phyloP scores from a whole-genome alignment of 2,329 filamentous ascomycete species.

The Neonectria punicea region DNA sequence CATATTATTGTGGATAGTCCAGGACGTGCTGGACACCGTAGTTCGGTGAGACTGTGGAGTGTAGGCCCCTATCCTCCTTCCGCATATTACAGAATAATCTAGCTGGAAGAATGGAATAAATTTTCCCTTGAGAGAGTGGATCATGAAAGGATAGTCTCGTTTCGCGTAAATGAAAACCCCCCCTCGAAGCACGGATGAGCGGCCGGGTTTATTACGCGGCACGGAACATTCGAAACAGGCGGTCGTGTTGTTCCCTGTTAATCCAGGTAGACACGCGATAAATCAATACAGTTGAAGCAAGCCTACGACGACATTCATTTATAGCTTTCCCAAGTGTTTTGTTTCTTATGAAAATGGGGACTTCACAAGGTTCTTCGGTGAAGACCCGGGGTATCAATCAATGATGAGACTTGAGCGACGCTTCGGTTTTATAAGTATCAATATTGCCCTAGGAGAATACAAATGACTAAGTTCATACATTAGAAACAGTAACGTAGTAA shows the following conservation, averaged over 20 bases:
- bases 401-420: not conserved
- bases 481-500: too few species aligned
- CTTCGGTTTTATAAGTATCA: too few species aligned
- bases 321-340: too few species aligned
- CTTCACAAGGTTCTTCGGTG: not conserved
- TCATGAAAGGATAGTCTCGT: not conserved
- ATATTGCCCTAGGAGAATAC: too few species aligned
- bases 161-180: not conserved
- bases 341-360: not conserved
- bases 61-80: not conserved
- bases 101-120: not conserved
- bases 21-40: not conserved
- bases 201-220: not conserved
- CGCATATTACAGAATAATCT: not conserved
- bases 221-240: not conserved
- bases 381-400: not conserved
- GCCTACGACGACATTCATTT: not conserved
- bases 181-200: not conserved
- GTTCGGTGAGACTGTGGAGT: not conserved
- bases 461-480: too few species aligned
- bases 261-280: not conserved
- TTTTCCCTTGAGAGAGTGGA: not conserved
- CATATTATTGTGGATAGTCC: not conserved
- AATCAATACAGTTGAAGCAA: not conserved
- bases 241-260: not conserved